Conservation (phyloP, 169 alveolate genomes). For the Theileria annulata region DNA sequence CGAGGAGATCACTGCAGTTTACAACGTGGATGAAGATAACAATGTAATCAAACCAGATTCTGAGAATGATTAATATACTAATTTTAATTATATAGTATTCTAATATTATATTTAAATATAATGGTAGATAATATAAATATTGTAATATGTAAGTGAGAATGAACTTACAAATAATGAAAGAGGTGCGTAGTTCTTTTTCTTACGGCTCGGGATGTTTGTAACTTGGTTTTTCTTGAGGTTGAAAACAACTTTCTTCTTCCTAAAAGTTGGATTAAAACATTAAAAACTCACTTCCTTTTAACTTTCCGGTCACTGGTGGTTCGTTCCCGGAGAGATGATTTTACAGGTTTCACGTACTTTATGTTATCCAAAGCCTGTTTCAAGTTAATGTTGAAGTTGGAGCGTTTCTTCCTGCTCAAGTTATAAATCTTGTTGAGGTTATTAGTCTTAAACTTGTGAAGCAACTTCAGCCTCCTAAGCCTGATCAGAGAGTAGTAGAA, state of each 20-base stretch:
- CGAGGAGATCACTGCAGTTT: constrained; percentile 71
- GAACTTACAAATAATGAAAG: neutral
- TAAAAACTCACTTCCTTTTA: neutral
- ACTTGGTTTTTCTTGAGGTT: constrained; percentile 60
- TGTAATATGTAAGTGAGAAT: neutral
- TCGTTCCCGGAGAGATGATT: constrained; percentile 14
- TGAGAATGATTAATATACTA: constrained; percentile 17
- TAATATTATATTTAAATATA: neutral
- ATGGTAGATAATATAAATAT: neutral
- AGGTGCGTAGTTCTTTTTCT: neutral
- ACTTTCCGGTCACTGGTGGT: neutral
- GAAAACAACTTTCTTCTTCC: constrained; percentile 55
- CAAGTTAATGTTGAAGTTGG: constrained; percentile 1
- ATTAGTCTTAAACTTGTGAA: neutral
- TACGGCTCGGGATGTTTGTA: constrained; percentile 11
- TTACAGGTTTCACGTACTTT: neutral
- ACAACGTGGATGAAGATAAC: constrained; percentile 58
- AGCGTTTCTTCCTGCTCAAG: neutral
- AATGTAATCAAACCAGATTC: constrained; percentile 22
- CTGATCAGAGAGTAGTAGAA: constrained; percentile 14
- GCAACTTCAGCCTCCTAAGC: constrained; percentile 17
- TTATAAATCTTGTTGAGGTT: constrained; percentile 6
- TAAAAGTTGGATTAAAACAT: neutral
- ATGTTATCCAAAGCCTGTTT: constrained; percentile 27
- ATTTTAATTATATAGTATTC: neutral